These are phyloP conservation scores for Colletotrichum simmondsii DNA, from an alignment of 2,329 filamentous ascomycete species.

Conservation along the genomic window DNA sequence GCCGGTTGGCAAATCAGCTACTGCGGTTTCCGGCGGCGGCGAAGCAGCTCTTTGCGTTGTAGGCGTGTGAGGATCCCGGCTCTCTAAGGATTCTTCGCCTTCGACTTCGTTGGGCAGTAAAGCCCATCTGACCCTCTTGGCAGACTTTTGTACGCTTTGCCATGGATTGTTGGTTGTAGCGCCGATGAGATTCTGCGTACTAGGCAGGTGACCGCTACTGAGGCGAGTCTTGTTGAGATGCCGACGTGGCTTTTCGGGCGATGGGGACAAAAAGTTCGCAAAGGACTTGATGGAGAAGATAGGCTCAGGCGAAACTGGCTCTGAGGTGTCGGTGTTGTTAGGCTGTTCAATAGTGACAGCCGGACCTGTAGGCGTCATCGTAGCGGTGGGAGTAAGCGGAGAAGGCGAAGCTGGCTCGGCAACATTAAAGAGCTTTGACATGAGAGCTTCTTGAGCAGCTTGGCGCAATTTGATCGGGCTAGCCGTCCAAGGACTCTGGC, in stretches of 20 bases:
- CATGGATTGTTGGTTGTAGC: conserved; percentile 49
- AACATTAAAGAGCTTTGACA: not conserved
- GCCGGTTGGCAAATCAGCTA: conserved; percentile 47
- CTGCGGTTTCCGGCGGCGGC: conserved; percentile 53
- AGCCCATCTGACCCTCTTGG: conserved; percentile 51
- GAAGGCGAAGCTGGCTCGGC: not conserved
- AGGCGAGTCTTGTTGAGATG: conserved; percentile 36
- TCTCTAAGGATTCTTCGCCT: conserved; percentile 36
- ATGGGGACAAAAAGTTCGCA: conserved; percentile 62
- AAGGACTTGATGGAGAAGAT: conserved; percentile 63
- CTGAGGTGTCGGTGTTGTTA: conserved; percentile 37
- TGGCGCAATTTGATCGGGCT: conserved; percentile 25
- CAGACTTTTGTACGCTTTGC: conserved; percentile 36
- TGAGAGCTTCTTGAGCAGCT: conserved; percentile 14
- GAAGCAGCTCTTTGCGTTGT: conserved; percentile 41
- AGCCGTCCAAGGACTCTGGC: conserved; percentile 36
- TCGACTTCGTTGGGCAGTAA: conserved; percentile 43
- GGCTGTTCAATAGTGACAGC: conserved; percentile 36
- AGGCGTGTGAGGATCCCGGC: conserved; percentile 23
- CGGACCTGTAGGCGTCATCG: not conserved
- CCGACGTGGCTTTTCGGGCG: conserved; percentile 49
- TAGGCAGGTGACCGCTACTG: conserved; percentile 41
- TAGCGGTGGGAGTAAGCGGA: not conserved
- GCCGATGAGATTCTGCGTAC: conserved; percentile 47
- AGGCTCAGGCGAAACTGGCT: conserved; percentile 56